These are phyloP conservation scores for Cordyceps javanica DNA, from an alignment of 2,329 filamentous ascomycete genomes.

Conservation along the genomic window DNA sequence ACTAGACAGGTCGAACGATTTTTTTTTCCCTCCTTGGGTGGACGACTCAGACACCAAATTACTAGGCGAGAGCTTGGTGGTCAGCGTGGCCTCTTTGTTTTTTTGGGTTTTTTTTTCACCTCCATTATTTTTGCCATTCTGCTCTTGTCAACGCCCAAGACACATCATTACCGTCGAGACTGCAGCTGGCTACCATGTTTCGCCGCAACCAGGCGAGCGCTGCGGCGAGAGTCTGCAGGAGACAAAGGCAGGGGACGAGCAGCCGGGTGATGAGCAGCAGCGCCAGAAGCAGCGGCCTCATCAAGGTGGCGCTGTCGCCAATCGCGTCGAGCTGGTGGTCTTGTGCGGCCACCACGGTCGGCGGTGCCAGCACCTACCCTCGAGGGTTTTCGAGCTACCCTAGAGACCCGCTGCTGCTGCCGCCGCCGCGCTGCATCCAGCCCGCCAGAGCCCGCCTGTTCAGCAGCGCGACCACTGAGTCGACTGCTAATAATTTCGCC, in stretches of 20 bases:
- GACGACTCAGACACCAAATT: no score
- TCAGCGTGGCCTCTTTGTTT: not conserved
- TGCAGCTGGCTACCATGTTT: slow-evolving; percentile 1
- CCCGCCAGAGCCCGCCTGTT: not conserved
- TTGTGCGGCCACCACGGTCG: not conserved
- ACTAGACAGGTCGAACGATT: not conserved
- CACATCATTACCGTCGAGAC: not conserved
- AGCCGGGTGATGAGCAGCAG: not conserved
- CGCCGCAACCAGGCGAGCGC: slow-evolving; percentile 8
- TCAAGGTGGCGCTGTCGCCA: not conserved
- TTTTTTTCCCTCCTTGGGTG: not conserved
- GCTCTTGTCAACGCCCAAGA: not conserved
- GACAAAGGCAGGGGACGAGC: not conserved
- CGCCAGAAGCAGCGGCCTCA: not conserved
- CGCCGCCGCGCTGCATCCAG: no score
- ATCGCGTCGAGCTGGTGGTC: not conserved
- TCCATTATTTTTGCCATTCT: no score
- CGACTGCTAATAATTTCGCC: not conserved
- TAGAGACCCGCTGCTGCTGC: not conserved
- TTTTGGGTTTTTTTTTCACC: not conserved
- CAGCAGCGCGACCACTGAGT: not conserved
- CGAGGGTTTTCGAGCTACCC: not conserved
- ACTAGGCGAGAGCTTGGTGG: not conserved
- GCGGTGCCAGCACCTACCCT: no score
- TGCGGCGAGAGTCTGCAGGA: not conserved